These are phyloP conservation scores for Suillus discolor DNA, from an alignment of 768 basidiomycete species.

Conservation along the genomic window DNA sequence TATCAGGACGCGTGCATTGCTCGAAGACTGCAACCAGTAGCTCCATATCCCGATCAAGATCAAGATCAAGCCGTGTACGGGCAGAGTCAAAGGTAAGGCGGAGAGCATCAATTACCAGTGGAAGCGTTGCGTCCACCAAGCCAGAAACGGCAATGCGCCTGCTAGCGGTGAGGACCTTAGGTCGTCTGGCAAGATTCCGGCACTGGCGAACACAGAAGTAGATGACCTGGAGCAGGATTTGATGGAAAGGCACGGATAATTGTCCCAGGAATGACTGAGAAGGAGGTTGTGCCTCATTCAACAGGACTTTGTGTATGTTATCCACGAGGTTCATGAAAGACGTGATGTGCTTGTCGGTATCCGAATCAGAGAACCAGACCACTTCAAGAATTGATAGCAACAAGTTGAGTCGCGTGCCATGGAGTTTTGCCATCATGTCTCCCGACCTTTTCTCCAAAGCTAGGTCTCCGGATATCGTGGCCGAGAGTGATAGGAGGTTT, in stretches of 20 bases:
- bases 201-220: constrained; percentile 76
- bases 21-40: constrained; percentile 82
- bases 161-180: constrained; percentile 57
- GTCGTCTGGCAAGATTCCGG: constrained; percentile 48
- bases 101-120: constrained; percentile 68
- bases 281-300: constrained; percentile 76
- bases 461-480: constrained; percentile 66
- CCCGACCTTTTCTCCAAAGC: constrained; percentile 72
- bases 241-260: constrained; percentile 73
- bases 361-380: constrained; percentile 68
- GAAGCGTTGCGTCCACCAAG: constrained; percentile 63
- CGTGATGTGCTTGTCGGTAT: constrained; percentile 54
- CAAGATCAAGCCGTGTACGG: constrained; percentile 53
- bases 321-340: constrained; percentile 63
- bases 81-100: constrained; percentile 69
- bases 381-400: constrained; percentile 80
- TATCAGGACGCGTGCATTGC: constrained; percentile 70
- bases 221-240: constrained; percentile 73
- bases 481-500: constrained; percentile 57
- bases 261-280: constrained; percentile 70
- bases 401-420: constrained; percentile 72
- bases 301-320: constrained; percentile 64
- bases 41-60: constrained; percentile 81
- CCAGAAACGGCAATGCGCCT: constrained; percentile 61
- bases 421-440: constrained; percentile 83